These are phyloP conservation scores for Populus hybrid DNA, from an alignment of 441 rosid species.

Conservation along the genomic window DNA sequence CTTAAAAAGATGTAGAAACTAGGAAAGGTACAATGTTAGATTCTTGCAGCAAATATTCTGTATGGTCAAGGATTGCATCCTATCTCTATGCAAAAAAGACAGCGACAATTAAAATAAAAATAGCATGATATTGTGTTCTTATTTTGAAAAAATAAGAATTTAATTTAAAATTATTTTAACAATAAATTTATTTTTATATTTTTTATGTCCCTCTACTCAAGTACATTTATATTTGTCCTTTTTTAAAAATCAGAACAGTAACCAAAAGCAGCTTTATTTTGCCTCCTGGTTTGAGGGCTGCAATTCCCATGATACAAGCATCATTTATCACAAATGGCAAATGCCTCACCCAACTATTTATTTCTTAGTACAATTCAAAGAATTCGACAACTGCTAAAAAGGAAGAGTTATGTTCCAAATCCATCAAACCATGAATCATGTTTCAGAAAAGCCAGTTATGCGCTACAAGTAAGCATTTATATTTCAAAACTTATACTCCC, in stretches of 20 bases:
- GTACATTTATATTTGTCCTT: too few relatives aligned
- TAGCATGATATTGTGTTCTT: too few relatives aligned
- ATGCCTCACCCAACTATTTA: not conserved
- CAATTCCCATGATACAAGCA: not conserved
- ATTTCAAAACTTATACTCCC: not conserved
- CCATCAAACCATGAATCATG: not conserved
- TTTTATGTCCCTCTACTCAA: too few relatives aligned
- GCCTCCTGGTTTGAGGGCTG: too few relatives aligned
- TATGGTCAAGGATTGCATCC: not conserved
- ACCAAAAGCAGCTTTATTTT: too few relatives aligned
- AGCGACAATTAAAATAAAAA: not conserved
- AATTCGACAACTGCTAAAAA: not conserved
- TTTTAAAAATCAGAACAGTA: too few relatives aligned
- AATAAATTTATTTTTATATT: too few relatives aligned
- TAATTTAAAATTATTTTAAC: too few relatives aligned
- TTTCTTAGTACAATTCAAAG: not conserved
- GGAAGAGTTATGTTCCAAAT: not conserved
- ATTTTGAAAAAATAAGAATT: too few relatives aligned
- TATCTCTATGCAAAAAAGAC: not conserved
- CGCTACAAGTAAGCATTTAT: not conserved
- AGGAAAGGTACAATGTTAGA: not conserved
- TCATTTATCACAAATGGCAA: too few relatives aligned
- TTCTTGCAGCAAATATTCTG: not conserved
- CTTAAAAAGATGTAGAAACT: not conserved
- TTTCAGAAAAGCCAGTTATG: not conserved